Conservation (phyloP, 805 yeast genomes). For the Lipomyces sp. region DNA sequence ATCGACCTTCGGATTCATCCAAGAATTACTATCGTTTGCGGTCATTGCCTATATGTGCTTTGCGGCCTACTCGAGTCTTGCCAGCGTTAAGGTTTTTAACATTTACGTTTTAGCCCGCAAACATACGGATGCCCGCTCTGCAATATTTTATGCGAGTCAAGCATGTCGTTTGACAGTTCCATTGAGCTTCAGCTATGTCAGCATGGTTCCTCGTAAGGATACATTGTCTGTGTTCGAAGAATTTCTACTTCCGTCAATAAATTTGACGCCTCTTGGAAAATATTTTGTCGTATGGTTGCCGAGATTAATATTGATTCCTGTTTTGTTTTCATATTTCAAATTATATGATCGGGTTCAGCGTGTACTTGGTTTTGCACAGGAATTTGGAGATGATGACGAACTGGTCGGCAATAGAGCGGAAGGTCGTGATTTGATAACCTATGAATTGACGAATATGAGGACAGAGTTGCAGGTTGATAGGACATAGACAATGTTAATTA, state of each 20-base stretch:
- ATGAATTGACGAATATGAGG: constrained; percentile 27
- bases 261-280: constrained; percentile 73
- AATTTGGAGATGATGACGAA: constrained; percentile 48
- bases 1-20: constrained; percentile 49
- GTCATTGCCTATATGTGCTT: constrained; percentile 69
- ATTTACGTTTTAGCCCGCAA: constrained; percentile 74
- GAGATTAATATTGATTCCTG: constrained; percentile 71
- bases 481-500: neutral
- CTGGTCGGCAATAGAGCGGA: constrained; percentile 40
- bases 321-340: constrained; percentile 64
- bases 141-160: constrained; percentile 78
- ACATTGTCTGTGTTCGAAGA: constrained; percentile 60
- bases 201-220: constrained; percentile 57
- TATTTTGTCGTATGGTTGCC: constrained; percentile 78
- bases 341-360: constrained; percentile 66
- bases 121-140: constrained; percentile 73
- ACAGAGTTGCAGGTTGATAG: neutral
- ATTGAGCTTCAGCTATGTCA: constrained; percentile 75
- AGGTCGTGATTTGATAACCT: constrained; percentile 37
- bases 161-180: constrained; percentile 84
- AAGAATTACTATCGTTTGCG: constrained; percentile 49
- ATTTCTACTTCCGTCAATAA: constrained; percentile 76
- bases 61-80: constrained; percentile 67
- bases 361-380: constrained; percentile 48
- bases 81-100: constrained; percentile 71